phyloP scores from a whole-genome alignment of 805 yeast genomes.

The Isabelozyma heimii region DNA sequence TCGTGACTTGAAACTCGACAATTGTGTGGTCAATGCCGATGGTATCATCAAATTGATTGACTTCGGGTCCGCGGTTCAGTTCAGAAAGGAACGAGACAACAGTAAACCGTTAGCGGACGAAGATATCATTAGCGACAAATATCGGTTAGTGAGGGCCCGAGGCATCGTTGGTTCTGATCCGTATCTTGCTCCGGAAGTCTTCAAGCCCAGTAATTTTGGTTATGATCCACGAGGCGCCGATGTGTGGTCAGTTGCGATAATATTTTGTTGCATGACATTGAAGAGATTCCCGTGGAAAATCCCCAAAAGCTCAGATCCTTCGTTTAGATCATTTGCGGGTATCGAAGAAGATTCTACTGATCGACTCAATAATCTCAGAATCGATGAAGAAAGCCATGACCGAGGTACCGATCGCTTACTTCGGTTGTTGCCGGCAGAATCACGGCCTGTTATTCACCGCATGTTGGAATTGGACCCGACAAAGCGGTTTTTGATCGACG shows the following conservation, averaged over 20 bases:
- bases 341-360: slow-evolving; percentile 10
- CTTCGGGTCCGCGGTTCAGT: slow-evolving; percentile 89
- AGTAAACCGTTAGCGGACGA: slow-evolving; percentile 1
- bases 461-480: slow-evolving; percentile 66
- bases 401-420: slow-evolving; percentile 72
- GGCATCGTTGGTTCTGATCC: slow-evolving; percentile 98
- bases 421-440: slow-evolving; percentile 64
- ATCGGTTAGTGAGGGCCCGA: slow-evolving; percentile 56
- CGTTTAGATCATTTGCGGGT: slow-evolving; percentile 62
- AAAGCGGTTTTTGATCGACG: slow-evolving; percentile 57
- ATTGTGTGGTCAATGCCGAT: slow-evolving; percentile 74
- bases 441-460: slow-evolving; percentile 56
- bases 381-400: slow-evolving; percentile 11
- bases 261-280: slow-evolving; percentile 85
- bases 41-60: slow-evolving; percentile 88
- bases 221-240: slow-evolving; percentile 90
- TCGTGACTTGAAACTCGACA: slow-evolving; percentile 88
- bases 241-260: slow-evolving; percentile 91
- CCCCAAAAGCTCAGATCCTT: slow-evolving; percentile 73
- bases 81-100: slow-evolving; percentile 49
- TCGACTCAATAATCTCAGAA: slow-evolving; percentile 8
- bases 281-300: slow-evolving; percentile 94
- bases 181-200: slow-evolving; percentile 89
- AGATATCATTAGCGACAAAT: slow-evolving; percentile 39
- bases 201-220: slow-evolving; percentile 37